Percentiles rank a stretch among this genome's conserved stretches.
These are phyloP conservation scores for Acrocalymma vagum DNA, from an alignment of 2,329 filamentous ascomycete species.

Conservation along the genomic window DNA sequence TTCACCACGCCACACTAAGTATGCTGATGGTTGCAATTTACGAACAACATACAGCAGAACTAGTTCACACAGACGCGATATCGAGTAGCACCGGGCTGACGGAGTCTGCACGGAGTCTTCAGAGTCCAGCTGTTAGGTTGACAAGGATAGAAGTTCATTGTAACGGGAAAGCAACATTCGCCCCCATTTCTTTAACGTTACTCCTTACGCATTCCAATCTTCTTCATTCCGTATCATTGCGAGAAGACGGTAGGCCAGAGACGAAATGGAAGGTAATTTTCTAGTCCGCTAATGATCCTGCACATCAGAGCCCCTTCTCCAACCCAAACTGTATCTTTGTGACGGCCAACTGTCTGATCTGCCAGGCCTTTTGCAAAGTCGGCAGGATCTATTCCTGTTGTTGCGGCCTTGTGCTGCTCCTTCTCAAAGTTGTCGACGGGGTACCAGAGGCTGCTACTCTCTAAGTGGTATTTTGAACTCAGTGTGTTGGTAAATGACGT, in stretches of 20 bases:
- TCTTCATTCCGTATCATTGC: slow-evolving; percentile 1
- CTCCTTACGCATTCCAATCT: too few relatives aligned
- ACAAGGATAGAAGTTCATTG: too few relatives aligned
- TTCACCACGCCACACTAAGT: too few relatives aligned
- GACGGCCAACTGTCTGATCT: neutral
- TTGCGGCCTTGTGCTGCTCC: slow-evolving; percentile 5
- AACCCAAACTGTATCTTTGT: slow-evolving; percentile 5
- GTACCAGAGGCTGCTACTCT: slow-evolving; percentile 4
- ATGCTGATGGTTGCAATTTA: too few relatives aligned
- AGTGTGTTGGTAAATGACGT: slow-evolving; percentile 64
- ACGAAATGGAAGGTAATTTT: slow-evolving; percentile 5
- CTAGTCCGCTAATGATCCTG: slow-evolving; percentile 5
- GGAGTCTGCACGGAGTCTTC: too few relatives aligned
- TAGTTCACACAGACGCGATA: too few relatives aligned
- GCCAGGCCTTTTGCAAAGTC: slow-evolving; percentile 2
- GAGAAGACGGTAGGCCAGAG: slow-evolving; percentile 2
- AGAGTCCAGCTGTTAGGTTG: too few relatives aligned
- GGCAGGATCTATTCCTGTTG: neutral
- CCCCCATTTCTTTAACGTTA: too few relatives aligned
- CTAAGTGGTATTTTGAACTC: slow-evolving; percentile 53
- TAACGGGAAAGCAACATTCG: too few relatives aligned
- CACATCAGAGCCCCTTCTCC: slow-evolving; percentile 4
- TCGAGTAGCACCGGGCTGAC: too few relatives aligned
- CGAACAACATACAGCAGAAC: too few relatives aligned
- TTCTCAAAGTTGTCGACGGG: slow-evolving; percentile 4